Conservation (phyloP, 169 alveolate genomes). For the Cytauxzoon felis region DNA sequence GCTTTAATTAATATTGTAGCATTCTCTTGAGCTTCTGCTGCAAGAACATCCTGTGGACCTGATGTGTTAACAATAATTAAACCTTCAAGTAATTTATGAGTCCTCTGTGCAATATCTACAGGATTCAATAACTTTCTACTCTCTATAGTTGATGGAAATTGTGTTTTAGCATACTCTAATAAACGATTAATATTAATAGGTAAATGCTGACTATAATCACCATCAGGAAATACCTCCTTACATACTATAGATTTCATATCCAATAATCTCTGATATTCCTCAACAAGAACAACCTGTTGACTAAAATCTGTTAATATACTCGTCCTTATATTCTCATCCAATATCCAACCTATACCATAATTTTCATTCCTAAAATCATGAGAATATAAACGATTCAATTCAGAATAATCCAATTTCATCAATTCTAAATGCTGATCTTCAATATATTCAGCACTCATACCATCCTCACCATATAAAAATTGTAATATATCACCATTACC, state of each 20-base stretch:
- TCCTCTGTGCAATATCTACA: constrained; percentile 76
- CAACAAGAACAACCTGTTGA: constrained; percentile 74
- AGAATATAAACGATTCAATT: constrained; percentile 69
- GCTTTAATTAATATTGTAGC: constrained; percentile 89
- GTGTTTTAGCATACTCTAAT: constrained; percentile 88
- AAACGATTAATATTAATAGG: constrained; percentile 93
- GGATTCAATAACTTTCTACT: constrained; percentile 69
- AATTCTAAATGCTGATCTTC: constrained; percentile 95
- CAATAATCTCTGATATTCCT: constrained; percentile 70
- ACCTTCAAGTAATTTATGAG: constrained; percentile 70
- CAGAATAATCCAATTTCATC: constrained; percentile 85
- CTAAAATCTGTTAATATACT: constrained; percentile 70
- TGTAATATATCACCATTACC: constrained; percentile 93
- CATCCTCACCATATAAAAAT: constrained; percentile 99
- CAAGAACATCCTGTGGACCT: constrained; percentile 71
- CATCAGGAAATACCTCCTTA: constrained; percentile 86
- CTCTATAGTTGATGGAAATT: constrained; percentile 71
- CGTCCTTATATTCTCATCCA: constrained; percentile 64
- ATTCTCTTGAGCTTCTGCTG: constrained; percentile 88
- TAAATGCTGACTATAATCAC: constrained; percentile 93
- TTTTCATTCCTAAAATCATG: constrained; percentile 77
- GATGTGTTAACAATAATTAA: constrained; percentile 72
- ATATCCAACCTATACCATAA: constrained; percentile 74
- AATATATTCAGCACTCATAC: constrained; percentile 98
- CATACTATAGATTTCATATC: constrained; percentile 71